These are phyloP conservation scores for Volvariella surrecta DNA, from an alignment of 1,284 basidiomycete genomes.

Conservation along the genomic window DNA sequence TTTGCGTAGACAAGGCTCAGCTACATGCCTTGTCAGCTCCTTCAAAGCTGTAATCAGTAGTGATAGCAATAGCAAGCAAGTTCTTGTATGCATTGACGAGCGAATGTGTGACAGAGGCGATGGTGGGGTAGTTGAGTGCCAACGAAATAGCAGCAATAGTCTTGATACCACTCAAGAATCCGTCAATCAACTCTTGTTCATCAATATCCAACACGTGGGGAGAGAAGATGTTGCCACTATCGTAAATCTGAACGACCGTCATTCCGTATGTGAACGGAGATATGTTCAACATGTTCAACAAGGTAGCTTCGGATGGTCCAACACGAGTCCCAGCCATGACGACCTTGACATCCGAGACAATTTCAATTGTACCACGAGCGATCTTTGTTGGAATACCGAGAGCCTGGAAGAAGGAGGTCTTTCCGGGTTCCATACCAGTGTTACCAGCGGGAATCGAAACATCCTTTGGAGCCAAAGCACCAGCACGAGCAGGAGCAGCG, in stretches of 20 bases:
- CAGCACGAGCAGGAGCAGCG: constrained; percentile 96
- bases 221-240: constrained; percentile 86
- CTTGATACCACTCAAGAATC: constrained; percentile 91
- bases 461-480: constrained; percentile 90
- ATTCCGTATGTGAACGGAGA: constrained; percentile 99
- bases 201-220: constrained; percentile 91
- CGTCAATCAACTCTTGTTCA: constrained; percentile 84
- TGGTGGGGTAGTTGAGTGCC: constrained; percentile 92
- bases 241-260: constrained; percentile 92
- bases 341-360: constrained; percentile 95
- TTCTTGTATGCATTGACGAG: constrained; percentile 99
- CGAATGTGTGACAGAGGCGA: constrained; percentile 90
- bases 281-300: constrained; percentile 99
- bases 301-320: constrained; percentile 93
- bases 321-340: constrained; percentile 89
- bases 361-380: constrained; percentile 99
- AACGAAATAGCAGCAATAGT: constrained; percentile 95
- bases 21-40: constrained; percentile 80
- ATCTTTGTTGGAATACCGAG: constrained; percentile 99
- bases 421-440: constrained; percentile 99
- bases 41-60: constrained; percentile 94
- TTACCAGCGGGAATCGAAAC: constrained; percentile 92
- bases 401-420: constrained; percentile 99
- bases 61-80: constrained; percentile 83
- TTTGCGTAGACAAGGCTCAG: constrained; percentile 4